Percentiles rank a stretch among this genome's conserved stretches.
phyloP scores from a whole-genome alignment of 2,329 filamentous ascomycete genomes.

The Emericellopsis atlantica region DNA sequence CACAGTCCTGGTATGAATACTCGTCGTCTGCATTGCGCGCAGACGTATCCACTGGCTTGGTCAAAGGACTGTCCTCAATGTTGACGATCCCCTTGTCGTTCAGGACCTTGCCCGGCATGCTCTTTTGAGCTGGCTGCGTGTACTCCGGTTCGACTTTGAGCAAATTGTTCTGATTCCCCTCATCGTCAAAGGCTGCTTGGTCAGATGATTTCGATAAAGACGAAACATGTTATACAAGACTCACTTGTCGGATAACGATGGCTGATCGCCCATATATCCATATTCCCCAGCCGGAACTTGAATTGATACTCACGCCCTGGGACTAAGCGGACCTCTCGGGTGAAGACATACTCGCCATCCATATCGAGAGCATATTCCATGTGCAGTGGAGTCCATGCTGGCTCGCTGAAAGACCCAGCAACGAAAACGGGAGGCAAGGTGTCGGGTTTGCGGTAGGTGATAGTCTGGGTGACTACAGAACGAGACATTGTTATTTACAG shows the following conservation, averaged over 20 bases:
- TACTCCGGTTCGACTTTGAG: conserved; percentile 12
- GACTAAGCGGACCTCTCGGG: conserved; percentile 38
- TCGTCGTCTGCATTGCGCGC: no score
- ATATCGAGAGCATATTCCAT: conserved; percentile 43
- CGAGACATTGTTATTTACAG: neutral
- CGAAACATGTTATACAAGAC: neutral
- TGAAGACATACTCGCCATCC: conserved; percentile 45
- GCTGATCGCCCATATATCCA: conserved; percentile 60
- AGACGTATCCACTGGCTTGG: conserved; percentile 25
- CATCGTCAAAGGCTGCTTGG: conserved; percentile 16
- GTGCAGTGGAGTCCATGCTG: conserved; percentile 52
- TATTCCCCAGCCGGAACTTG: conserved; percentile 57
- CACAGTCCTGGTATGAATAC: conserved; percentile 2
- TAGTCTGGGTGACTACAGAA: conserved; percentile 23
- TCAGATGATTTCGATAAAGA: no score
- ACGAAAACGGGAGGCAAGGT: conserved; percentile 57
- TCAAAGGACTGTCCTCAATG: conserved; percentile 11
- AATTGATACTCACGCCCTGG: conserved; percentile 54
- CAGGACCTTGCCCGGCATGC: conserved; percentile 1
- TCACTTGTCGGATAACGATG: conserved; percentile 30
- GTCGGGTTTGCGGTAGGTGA: conserved; percentile 49
- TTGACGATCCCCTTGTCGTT: conserved; percentile 1
- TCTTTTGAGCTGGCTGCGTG: neutral
- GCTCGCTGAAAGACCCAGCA: conserved; percentile 54
- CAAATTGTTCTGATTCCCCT: conserved; percentile 36